Conservation (phyloP, 2,329 filamentous ascomycete genomes). For the Aspergillus sp. region DNA sequence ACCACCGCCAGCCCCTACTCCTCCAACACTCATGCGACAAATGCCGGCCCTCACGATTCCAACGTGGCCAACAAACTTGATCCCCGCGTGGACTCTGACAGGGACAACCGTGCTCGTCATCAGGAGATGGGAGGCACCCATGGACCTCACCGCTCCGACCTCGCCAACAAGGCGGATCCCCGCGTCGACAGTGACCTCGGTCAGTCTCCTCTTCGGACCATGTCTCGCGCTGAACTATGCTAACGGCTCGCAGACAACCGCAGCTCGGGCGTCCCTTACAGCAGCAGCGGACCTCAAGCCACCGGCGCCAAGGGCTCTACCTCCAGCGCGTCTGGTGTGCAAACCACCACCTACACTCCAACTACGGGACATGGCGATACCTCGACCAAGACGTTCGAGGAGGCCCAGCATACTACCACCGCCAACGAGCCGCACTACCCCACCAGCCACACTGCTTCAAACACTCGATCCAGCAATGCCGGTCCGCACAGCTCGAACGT, state of each 20-base stretch:
- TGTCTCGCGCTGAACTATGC: neutral
- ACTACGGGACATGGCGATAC: neutral
- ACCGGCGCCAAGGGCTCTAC: neutral
- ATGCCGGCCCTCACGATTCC: conserved; percentile 20
- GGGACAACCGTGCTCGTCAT: conserved; percentile 14
- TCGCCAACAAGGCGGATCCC: conserved; percentile 54
- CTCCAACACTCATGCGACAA: conserved; percentile 3
- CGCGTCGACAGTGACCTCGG: conserved; percentile 27
- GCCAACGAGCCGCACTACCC: neutral
- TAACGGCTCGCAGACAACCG: conserved; percentile 9
- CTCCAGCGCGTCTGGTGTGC: neutral
- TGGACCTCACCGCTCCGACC: conserved; percentile 45
- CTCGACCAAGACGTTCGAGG: neutral
- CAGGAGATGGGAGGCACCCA: conserved; percentile 11
- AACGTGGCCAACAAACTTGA: conserved; percentile 28
- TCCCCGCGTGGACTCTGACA: conserved; percentile 15
- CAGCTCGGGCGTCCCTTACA: neutral
- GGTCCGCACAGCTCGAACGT: conserved; percentile 17
- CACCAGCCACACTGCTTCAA: neutral
- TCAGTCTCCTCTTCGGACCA: neutral
- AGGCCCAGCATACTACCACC: neutral
- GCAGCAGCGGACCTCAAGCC: neutral
- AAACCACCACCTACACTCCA: too few species aligned
- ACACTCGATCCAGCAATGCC: neutral
- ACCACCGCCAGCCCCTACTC: neutral